Base-by-base conservation (phyloP, 169 alveolate species). In the Eimeria necatrix region DNA sequence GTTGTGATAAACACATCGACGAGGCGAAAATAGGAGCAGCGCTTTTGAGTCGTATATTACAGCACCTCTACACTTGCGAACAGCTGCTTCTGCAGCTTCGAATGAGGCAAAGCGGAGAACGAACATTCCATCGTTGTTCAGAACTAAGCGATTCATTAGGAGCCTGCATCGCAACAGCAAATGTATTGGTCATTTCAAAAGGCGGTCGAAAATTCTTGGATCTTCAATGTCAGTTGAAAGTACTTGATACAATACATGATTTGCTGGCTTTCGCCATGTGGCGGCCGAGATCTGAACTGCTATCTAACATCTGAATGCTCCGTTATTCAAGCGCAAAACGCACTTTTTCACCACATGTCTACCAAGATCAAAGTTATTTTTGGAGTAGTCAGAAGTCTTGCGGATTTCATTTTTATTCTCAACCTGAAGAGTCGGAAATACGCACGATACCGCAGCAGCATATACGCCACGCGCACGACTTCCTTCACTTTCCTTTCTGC, bases 11-110 rank as follows among this genome's bases (percentile, higher is more conserved):
- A 93, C 87, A 59, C 95, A 93, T n/a, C 95, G 92, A 16, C 95
- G 74, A 22, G 95, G 95, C 10, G 95, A 81, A 53, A 93, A 93
- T 41, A 93, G 87, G 24, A 93, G 60, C 9, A 93, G 80, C 8
- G 95, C 95, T 22, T 87, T 86, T 51, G 91, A 24, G 59, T 93
- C 95, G 64, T 80, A 93, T 12, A 93, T 61, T 0, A 93, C 93
- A 0, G 93, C 84, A 24, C 87, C 95, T 52, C 95, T 93, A 64
- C 95, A 93, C 87, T 78, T 71, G 9, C 95, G 92, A 68, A 93
- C 90, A 4, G 95, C 95, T 14, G 90, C 95, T 20, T 86, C 95
- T 2, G 95, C 95, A 22, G 95, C 95, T 56, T 93, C 95, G 59
- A 93, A 93, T 1, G 95, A 93, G 24, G 88, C 71, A 52, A 93